Conservation (phyloP, 176 grass and related monocot species). For the Raddia guianensis region DNA sequence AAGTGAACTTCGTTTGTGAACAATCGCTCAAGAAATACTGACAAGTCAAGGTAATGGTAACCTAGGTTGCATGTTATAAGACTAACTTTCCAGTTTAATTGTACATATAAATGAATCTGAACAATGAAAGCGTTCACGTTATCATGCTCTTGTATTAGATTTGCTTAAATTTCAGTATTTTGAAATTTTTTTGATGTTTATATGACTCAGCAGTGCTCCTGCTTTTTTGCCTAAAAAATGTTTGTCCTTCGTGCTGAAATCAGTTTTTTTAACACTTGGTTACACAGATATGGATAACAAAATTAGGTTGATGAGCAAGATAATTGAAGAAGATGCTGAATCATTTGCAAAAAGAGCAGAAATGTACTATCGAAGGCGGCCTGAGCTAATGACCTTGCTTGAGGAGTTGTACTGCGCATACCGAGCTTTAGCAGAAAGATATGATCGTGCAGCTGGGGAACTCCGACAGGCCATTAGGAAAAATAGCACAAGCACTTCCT, state of each 20-base stretch:
- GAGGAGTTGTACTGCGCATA: slow-evolving; percentile 91
- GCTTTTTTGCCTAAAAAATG: too few species aligned
- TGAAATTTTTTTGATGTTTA: neutral
- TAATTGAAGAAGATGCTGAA: slow-evolving; percentile 95
- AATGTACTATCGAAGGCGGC: slow-evolving; percentile 90
- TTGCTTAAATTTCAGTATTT: slow-evolving; percentile 12
- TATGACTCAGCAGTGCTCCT: too few species aligned
- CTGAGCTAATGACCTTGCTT: slow-evolving; percentile 84
- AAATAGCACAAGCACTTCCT: slow-evolving; percentile 74
- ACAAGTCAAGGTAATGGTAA: slow-evolving; percentile 11
- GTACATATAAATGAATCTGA: neutral
- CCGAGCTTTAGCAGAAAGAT: slow-evolving; percentile 84
- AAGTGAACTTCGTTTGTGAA: slow-evolving; percentile 6
- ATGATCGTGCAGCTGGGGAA: slow-evolving; percentile 75
- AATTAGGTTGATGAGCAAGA: slow-evolving; percentile 78
- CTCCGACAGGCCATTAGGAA: slow-evolving; percentile 81
- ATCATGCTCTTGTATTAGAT: slow-evolving; percentile 11
- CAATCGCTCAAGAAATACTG: neutral
- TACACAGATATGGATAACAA: slow-evolving; percentile 82
- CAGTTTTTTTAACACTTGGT: slow-evolving; percentile 30
- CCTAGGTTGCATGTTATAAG: neutral
- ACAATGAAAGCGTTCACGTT: neutral
- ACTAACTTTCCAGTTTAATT: slow-evolving; percentile 7
- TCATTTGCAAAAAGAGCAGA: slow-evolving; percentile 90
- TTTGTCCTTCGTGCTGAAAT: neutral